phyloP scores from a whole-genome alignment of 805 yeast species.

The Wickerhamomyces bisporus region DNA sequence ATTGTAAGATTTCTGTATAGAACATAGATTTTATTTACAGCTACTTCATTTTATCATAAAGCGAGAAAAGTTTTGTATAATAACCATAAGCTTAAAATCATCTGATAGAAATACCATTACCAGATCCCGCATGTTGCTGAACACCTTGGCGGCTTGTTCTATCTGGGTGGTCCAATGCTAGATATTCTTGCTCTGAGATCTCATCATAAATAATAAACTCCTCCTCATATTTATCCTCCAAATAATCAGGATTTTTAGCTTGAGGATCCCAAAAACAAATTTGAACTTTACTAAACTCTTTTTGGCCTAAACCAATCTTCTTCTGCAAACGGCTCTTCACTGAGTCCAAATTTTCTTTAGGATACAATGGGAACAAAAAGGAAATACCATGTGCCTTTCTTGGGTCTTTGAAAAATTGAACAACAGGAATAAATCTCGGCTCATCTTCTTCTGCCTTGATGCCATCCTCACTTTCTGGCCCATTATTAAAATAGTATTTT shows the following conservation, averaged over 20 bases:
- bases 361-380: constrained; percentile 66
- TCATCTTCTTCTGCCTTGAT: constrained; percentile 16
- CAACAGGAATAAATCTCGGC: constrained; percentile 53
- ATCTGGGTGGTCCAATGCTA: constrained; percentile 88
- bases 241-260: constrained; percentile 32
- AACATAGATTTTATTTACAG: too few relatives aligned
- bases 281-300: constrained; percentile 72
- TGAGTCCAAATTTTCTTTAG: constrained; percentile 57
- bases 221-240: constrained; percentile 32
- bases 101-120: constrained; percentile 38
- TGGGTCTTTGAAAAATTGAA: constrained; percentile 72
- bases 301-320: constrained; percentile 69
- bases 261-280: constrained; percentile 34
- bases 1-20: too few relatives aligned
- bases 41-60: too few relatives aligned
- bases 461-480: constrained; percentile 11
- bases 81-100: too few relatives aligned
- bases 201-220: constrained; percentile 52
- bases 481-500: constrained; percentile 17
- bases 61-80: too few relatives aligned
- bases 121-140: constrained; percentile 31
- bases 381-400: constrained; percentile 76
- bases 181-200: constrained; percentile 41
- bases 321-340: constrained; percentile 65
- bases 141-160: constrained; percentile 54